Percentiles rank a stretch among this genome's conserved stretches.
phyloP scores from a whole-genome alignment of 1,284 basidiomycete species.

The Taiwanofungus camphoratus region DNA sequence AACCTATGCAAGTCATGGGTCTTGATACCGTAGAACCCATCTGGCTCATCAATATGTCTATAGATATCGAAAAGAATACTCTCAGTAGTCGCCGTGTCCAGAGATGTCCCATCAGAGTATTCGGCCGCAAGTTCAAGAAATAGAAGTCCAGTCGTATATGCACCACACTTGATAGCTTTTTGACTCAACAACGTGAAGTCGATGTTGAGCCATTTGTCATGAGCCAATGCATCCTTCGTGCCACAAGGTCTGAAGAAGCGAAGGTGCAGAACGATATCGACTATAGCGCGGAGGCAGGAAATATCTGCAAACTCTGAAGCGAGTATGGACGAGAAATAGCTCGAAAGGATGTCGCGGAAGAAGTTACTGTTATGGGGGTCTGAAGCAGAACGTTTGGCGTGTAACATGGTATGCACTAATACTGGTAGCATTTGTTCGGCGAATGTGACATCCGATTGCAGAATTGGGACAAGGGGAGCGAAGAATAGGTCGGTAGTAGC shows the following conservation, averaged over 20 bases:
- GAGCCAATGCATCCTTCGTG: constrained; percentile 48
- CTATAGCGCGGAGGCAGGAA: constrained; percentile 56
- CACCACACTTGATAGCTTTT: constrained; percentile 73
- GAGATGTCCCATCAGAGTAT: constrained; percentile 28
- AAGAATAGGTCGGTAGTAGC: constrained; percentile 58
- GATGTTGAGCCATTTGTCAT: constrained; percentile 83
- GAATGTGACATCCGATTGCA: constrained; percentile 51
- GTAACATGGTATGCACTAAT: constrained; percentile 68
- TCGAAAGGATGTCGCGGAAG: constrained; percentile 41
- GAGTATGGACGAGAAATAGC: constrained; percentile 62
- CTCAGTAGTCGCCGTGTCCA: constrained; percentile 37
- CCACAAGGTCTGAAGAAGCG: constrained; percentile 54
- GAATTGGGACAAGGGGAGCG: constrained; percentile 55
- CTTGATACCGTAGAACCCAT: constrained; percentile 94
- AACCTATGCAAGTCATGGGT: constrained; percentile 72
- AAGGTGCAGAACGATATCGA: constrained; percentile 79
- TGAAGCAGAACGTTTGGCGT: constrained; percentile 27
- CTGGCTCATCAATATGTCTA: constrained; percentile 92
- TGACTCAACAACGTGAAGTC: constrained; percentile 70
- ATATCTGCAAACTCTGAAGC: constrained; percentile 34
- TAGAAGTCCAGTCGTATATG: constrained; percentile 84
- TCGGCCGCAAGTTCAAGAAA: constrained; percentile 83
- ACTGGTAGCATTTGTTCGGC: constrained; percentile 68
- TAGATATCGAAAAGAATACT: constrained; percentile 87
- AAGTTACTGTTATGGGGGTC: constrained; percentile 12